Conservation (phyloP, 441 rosid genomes). For the Viola pubescens region DNA sequence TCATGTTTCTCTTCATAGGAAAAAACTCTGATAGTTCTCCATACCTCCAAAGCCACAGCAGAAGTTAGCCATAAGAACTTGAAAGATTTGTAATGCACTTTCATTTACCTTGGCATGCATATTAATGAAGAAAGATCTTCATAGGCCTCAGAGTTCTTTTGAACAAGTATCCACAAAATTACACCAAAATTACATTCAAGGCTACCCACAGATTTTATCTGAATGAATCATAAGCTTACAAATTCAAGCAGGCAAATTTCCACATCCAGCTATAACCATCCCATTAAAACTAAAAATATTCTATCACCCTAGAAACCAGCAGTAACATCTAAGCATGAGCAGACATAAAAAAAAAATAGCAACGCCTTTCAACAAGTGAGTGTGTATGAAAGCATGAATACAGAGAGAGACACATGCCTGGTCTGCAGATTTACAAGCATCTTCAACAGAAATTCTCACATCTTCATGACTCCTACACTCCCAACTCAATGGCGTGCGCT, state of each 20-base stretch:
- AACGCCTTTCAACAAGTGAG: neutral
- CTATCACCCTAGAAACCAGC: neutral
- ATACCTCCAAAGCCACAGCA: too few species aligned
- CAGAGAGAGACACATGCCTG: conserved; percentile 32
- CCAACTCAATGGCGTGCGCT: conserved; percentile 32
- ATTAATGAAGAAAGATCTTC: neutral
- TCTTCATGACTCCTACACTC: conserved; percentile 29
- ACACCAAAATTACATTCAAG: too few species aligned
- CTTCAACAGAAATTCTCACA: conserved; percentile 29
- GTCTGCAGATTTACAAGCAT: conserved; percentile 29
- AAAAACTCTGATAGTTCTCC: too few species aligned
- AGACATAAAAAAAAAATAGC: neutral
- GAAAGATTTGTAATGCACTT: too few species aligned
- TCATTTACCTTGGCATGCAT: too few species aligned
- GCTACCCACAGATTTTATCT: too few species aligned
- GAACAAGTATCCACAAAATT: too few species aligned
- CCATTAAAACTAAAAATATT: neutral
- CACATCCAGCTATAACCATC: neutral
- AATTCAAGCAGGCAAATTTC: neutral
- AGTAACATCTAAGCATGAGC: neutral
- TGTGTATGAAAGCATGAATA: neutral
- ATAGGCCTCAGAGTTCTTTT: too few species aligned
- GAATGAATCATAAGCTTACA: too few species aligned
- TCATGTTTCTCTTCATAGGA: too few species aligned
- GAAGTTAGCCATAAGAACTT: too few species aligned